phyloP scores from a whole-genome alignment of 1,284 basidiomycete genomes.

The Pseudozyma tsukubaensis region DNA sequence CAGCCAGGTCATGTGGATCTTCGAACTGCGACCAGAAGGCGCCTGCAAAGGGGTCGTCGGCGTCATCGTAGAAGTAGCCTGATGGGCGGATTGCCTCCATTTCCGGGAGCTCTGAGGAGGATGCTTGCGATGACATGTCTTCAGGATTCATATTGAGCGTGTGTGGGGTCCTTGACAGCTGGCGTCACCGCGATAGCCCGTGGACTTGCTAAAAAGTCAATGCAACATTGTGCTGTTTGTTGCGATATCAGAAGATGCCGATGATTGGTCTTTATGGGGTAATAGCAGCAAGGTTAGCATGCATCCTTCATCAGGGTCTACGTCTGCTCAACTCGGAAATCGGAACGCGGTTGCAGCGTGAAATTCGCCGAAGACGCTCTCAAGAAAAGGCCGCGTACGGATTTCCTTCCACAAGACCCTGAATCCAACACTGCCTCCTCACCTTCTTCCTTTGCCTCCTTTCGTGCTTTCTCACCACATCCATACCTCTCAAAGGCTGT shows the following conservation, averaged over 20 bases:
- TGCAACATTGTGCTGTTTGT: no score
- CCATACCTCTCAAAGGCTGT: neutral
- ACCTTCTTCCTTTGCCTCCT: neutral
- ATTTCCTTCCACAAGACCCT: constrained; percentile 11
- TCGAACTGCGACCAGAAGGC: constrained; percentile 46
- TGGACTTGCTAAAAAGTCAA: no score
- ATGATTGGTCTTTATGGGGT: no score
- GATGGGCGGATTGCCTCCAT: constrained; percentile 12
- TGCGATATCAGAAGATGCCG: no score
- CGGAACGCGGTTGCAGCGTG: neutral
- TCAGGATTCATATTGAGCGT: constrained; percentile 6
- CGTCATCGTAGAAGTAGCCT: constrained; percentile 33
- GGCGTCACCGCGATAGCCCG: neutral
- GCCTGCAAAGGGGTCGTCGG: constrained; percentile 35
- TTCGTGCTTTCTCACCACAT: neutral
- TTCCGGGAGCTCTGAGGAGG: neutral
- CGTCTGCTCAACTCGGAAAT: neutral
- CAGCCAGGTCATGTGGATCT: constrained; percentile 40
- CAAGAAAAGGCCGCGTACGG: constrained; percentile 16
- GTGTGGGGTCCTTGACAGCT: neutral
- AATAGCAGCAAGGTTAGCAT: neutral
- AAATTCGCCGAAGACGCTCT: neutral
- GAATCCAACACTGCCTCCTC: neutral
- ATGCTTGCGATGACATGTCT: neutral
- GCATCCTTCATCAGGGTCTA: constrained; percentile 4